Percentiles rank a stretch among this genome's conserved stretches.
These are phyloP conservation scores for Hypericum androsaemum DNA, from an alignment of 345 rosid genomes.

Conservation along the genomic window DNA sequence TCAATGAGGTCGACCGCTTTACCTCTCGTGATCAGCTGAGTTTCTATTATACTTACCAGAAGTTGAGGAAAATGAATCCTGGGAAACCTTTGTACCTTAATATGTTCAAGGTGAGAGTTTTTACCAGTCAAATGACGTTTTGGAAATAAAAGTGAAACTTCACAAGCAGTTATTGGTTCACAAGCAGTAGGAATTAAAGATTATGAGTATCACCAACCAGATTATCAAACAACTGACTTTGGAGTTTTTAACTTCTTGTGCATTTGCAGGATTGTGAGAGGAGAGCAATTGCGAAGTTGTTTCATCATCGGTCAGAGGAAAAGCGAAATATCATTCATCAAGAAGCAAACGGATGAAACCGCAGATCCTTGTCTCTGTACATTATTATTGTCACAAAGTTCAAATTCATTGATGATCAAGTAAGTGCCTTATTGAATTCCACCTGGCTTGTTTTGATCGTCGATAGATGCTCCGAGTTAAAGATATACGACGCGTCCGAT, in stretches of 20 bases:
- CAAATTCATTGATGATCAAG: too few species aligned
- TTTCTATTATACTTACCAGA: slow-evolving; percentile 78
- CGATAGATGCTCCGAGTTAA: too few species aligned
- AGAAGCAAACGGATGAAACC: slow-evolving; percentile 29
- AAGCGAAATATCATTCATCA: slow-evolving; percentile 28
- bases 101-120: slow-evolving; percentile 77
- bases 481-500: too few species aligned
- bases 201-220: not conserved
- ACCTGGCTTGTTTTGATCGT: too few species aligned
- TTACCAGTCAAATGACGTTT: not conserved
- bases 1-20: slow-evolving; percentile 91
- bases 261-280: slow-evolving; percentile 86
- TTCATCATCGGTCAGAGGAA: slow-evolving; percentile 76
- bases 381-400: slow-evolving; percentile 7
- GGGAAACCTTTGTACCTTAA: slow-evolving; percentile 68
- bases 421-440: too few species aligned
- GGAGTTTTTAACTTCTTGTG: not conserved
- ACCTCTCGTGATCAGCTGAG: slow-evolving; percentile 98
- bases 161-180: not conserved
- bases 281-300: slow-evolving; percentile 73
- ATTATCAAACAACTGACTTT: not conserved
- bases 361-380: slow-evolving; percentile 8
- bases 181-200: not conserved
- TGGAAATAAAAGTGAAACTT: not conserved
- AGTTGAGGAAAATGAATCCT: slow-evolving; percentile 72